Evolutionary conservation across 2,329 filamentous ascomycete species (phyloP), one percentile per base, ranked within the genome.

Genomic region (Xylaria sp.): DNA sequence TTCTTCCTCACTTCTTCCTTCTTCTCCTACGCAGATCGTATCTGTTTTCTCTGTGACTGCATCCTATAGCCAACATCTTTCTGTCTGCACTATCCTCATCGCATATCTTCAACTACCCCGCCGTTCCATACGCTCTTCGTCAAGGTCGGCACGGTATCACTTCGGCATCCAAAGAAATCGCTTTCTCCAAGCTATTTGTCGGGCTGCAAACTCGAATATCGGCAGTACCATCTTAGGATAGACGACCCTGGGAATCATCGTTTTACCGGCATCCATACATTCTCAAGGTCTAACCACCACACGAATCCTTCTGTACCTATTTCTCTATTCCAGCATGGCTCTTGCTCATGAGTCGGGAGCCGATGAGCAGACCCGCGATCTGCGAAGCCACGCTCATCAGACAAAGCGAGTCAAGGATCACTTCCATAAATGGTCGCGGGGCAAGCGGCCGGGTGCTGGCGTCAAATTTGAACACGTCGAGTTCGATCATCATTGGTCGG

Each of bases 321-420:
- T n/a, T n/a, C n/a, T n/a, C n/a, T n/a, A n/a, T n/a, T n/a, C n/a
- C n/a, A n/a, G n/a, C n/a, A 74, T 74, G 73, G 68, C 71, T 62
- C 72, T 71, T 58, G n/a, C n/a, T n/a, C n/a, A n/a, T n/a, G n/a
- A n/a, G n/a, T n/a, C n/a, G n/a, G n/a, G n/a, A n/a, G n/a, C n/a
- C n/a, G n/a, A n/a, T n/a, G 68, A 73, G 40, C 67, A 70, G 41
- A 62, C 68, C 48, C 78, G 79, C 59, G 80, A 82, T 68, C 67
- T 82, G 37, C 80, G 80, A 72, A 77, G 78, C 70, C 74, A 72
- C 53, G 71, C 75, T 62, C 76, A 76, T 61, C 78, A 79, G 68
- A 75, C 72, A 66, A 81, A 81, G 73, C 77, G 80, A 56, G 67
- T 64, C 70, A 81, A 81, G 72, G 77, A 81, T 67, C 74, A 74